Conservation (phyloP, 2,329 filamentous ascomycete genomes). For the Nakataea oryzae region DNA sequence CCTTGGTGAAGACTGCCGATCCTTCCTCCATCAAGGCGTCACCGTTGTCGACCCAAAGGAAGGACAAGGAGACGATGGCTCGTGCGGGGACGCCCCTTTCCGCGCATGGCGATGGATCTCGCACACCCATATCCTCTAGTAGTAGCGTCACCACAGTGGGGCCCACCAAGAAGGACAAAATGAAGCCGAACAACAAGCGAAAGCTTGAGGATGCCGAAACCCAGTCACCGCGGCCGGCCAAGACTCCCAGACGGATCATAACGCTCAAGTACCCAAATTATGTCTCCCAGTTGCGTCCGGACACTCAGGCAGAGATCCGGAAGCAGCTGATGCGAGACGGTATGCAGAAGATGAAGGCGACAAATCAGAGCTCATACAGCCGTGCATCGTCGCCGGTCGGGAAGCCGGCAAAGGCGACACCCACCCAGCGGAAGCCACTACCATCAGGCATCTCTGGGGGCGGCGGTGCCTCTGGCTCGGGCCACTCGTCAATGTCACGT, state of each 20-base stretch:
- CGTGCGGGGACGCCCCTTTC: not conserved
- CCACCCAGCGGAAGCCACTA: slow-evolving; percentile 3
- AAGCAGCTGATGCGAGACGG: not conserved
- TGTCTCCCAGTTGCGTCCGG: slow-evolving; percentile 1
- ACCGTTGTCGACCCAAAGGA: not conserved
- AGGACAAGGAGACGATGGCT: not conserved
- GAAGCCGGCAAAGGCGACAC: slow-evolving; percentile 2
- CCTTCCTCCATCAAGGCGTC: not conserved
- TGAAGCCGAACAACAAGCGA: slow-evolving; percentile 15
- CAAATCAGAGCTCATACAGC: not conserved
- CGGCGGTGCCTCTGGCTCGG: not conserved
- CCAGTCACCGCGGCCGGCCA: slow-evolving; percentile 13
- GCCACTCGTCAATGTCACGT: not conserved
- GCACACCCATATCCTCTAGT: not conserved
- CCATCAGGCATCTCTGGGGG: not conserved
- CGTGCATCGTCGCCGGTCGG: not conserved
- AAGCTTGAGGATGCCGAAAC: slow-evolving; percentile 16
- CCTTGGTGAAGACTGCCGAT: slow-evolving; percentile 3
- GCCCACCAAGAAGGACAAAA: not conserved
- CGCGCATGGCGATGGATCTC: not conserved
- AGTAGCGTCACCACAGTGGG: not conserved
- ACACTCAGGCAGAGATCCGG: slow-evolving; percentile 8
- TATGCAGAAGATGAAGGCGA: not conserved
- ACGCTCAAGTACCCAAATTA: not conserved
- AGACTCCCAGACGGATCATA: slow-evolving; percentile 11